A percentile compares a stretch with the other conserved stretches of the same genome.
These are phyloP conservation scores for Harrya chromipes DNA, from an alignment of 768 basidiomycete genomes.

Conservation along the genomic window DNA sequence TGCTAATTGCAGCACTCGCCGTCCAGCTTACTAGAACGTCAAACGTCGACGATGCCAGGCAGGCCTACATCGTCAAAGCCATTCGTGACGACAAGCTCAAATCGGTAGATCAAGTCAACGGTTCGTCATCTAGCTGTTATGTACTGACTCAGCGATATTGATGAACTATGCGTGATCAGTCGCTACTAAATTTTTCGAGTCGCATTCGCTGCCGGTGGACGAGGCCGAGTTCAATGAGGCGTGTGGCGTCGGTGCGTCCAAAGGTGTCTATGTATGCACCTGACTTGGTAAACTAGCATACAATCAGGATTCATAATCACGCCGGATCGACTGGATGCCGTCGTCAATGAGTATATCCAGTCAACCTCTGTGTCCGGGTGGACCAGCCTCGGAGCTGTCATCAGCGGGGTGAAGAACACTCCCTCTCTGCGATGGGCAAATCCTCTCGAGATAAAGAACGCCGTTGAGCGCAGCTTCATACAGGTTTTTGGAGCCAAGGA, in stretches of 20 bases:
- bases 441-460: conserved; percentile 80
- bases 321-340: conserved; percentile 52
- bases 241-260: conserved; percentile 81
- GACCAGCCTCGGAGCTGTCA: conserved; percentile 65
- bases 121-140: conserved; percentile 41
- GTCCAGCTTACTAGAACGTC: conserved; percentile 55
- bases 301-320: conserved; percentile 75
- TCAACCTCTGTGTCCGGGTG: conserved; percentile 63
- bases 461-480: conserved; percentile 66
- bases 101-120: conserved; percentile 81
- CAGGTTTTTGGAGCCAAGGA: conserved; percentile 74
- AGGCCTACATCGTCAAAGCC: conserved; percentile 59
- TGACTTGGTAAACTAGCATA: conserved; percentile 2
- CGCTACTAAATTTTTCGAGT: conserved; percentile 72
- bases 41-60: conserved; percentile 48
- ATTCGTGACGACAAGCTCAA: conserved; percentile 74
- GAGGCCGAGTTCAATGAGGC: conserved; percentile 67
- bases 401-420: conserved; percentile 59
- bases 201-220: conserved; percentile 58
- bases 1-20: conserved; percentile 65
- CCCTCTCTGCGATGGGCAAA: conserved; percentile 77
- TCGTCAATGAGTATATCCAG: conserved; percentile 56
- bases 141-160: background rate
- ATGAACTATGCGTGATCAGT: conserved; percentile 7
- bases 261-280: background rate